Evolutionary conservation across 2,329 filamentous ascomycete genomes (phyloP), one percentile per base, ranked within the genome.

Genomic region (Scortechinia acanthostroma): DNA sequence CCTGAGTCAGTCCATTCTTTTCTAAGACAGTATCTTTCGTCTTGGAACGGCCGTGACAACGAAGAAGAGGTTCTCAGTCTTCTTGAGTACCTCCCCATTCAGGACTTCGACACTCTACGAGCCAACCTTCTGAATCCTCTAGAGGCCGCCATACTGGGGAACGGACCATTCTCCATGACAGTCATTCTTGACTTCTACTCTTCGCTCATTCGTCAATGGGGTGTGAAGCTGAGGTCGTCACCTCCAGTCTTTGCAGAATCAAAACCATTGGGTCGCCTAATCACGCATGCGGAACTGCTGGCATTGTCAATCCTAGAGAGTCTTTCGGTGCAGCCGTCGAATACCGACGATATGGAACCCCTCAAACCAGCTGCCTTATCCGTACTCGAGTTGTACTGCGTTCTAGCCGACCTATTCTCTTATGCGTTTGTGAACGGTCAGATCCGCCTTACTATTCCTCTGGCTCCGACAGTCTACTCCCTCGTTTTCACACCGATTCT

Each of bases 401-500:
- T 58, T 17, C 56, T 74, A 3, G 64, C 68, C 4, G 54, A 60
- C 17, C 46, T 66, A 4, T 66, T 62, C 48, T 58, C 56, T 21
- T 55, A 66, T 44, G 60, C 64, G 16, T 51, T 61, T 3, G 42
- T 49, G 14, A 60, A 64, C 42, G 52, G 51, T 1, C 56, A 53
- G 19, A 68, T 74, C n/a, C 68, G 69, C 6, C 61, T 76, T 33
- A 59, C 65, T 4, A 60, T 74, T 4, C 73, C 72, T 2, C 55
- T 66, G 1, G 62, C 67, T 33, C 62, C 65, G 13, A 64, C 68
- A 1, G 55, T 72, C 10, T 75, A 75, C 50, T 58, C 60, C 2
- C 57, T 75, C 4, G 53, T 61, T 3, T 71, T 74, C 49, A 64
- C 60, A 4, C 53, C 68, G 1, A 65, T 63, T 10, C 53, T 62